Evolutionary conservation across 306 rosid species (phyloP).

Genomic region (Rosa chinensis): DNA sequence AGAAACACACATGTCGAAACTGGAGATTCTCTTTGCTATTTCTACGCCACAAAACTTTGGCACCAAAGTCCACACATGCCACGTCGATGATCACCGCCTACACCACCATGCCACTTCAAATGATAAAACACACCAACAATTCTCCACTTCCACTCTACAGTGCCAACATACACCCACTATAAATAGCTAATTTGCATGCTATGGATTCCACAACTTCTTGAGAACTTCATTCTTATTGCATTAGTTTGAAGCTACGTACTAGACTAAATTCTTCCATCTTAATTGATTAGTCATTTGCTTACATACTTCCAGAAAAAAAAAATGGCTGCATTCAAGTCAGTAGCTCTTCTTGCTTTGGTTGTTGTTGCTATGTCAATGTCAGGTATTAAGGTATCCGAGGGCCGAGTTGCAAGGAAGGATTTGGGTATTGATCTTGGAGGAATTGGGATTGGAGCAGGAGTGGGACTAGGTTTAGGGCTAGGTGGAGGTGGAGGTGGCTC

Average conservation of each 20-base stretch:
- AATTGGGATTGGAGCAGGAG: constrained; percentile 43
- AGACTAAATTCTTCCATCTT: not conserved
- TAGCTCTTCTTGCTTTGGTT: constrained; percentile 40
- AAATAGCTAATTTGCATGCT: constrained; percentile 6
- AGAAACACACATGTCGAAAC: not conserved
- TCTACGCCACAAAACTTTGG: not conserved
- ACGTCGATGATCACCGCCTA: not conserved
- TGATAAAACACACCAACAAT: not conserved
- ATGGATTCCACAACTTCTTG: not conserved
- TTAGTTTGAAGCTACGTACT: not conserved
- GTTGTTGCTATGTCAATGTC: constrained; percentile 31
- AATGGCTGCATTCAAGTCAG: constrained; percentile 42
- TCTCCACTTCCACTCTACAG: not conserved
- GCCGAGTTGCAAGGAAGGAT: constrained; percentile 61
- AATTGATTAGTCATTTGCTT: not conserved
- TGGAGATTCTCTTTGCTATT: not conserved
- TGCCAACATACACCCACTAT: not conserved
- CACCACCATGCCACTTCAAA: not conserved
- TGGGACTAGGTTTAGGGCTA: constrained; percentile 43
- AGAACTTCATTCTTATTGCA: not conserved
- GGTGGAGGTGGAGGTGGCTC: constrained; percentile 44
- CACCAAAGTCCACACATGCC: not conserved
- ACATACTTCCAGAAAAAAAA: not conserved
- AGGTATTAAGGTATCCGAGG: constrained; percentile 24
- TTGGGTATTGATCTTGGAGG: constrained; percentile 69